Percentiles rank a stretch among this genome's conserved stretches.
Evolutionary conservation across 2,329 filamentous ascomycete genomes (phyloP).

Genomic region (Verticillium albo-atrum): DNA sequence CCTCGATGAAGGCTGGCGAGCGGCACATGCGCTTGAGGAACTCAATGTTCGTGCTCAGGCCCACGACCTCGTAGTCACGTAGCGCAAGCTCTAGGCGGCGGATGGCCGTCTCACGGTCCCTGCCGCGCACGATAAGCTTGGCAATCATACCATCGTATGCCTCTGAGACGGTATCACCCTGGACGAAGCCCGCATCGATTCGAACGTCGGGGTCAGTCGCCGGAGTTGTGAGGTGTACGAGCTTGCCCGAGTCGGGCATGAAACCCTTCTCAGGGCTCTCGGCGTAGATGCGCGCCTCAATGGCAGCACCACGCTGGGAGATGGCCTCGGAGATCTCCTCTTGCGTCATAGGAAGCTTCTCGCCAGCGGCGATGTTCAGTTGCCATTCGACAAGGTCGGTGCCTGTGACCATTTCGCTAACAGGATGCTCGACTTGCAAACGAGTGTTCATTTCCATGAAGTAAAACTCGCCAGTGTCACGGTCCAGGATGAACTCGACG

Average conservation of each 20-base stretch:
- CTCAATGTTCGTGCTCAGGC: constrained; percentile 91
- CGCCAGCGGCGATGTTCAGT: constrained; percentile 65
- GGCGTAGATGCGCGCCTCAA: constrained; percentile 94
- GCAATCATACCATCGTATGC: constrained; percentile 99
- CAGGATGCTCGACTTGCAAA: constrained; percentile 94
- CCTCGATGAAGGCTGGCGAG: constrained; percentile 75
- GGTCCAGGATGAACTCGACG: constrained; percentile 86
- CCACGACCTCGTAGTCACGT: constrained; percentile 87
- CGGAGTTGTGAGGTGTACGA: constrained; percentile 79
- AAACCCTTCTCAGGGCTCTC: constrained; percentile 92
- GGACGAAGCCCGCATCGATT: constrained; percentile 88
- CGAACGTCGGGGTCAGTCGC: constrained; percentile 66
- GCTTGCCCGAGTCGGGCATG: constrained; percentile 85
- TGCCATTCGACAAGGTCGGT: constrained; percentile 91
- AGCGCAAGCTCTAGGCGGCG: constrained; percentile 77
- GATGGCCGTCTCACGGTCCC: constrained; percentile 73
- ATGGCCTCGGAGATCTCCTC: constrained; percentile 71
- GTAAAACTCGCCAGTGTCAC: constrained; percentile 74
- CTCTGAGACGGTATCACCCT: constrained; percentile 87
- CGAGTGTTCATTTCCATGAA: constrained; percentile 84
- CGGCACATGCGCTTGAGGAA: constrained; percentile 87
- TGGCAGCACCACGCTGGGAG: constrained; percentile 72
- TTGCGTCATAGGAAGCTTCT: constrained; percentile 52
- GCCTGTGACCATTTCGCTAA: constrained; percentile 68
- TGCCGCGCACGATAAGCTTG: constrained; percentile 88